A percentile compares a stretch with the other conserved stretches of the same genome.
Conservation (phyloP, 2,329 filamentous ascomycete species). For the Sclerotinia nivalis region DNA sequence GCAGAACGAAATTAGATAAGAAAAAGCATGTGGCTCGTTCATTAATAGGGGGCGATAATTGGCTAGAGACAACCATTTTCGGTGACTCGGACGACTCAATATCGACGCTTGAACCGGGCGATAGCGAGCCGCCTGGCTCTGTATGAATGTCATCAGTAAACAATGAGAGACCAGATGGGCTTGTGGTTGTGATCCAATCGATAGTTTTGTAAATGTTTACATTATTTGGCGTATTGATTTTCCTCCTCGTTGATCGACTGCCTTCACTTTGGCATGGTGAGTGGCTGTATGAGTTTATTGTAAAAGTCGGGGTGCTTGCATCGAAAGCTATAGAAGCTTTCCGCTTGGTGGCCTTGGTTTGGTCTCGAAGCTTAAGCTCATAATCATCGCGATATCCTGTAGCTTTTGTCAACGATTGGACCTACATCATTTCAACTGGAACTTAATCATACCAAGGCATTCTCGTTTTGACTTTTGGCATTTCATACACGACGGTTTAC, state of each 20-base stretch:
- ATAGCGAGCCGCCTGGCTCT: neutral
- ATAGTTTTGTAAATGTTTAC: neutral
- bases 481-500: constrained; percentile 62
- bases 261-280: neutral
- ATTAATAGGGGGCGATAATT: constrained; percentile 50
- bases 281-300: neutral
- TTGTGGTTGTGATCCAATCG: neutral
- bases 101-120: neutral
- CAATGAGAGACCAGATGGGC: neutral
- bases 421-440: neutral
- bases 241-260: neutral
- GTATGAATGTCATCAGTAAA: neutral
- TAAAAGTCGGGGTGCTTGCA: neutral
- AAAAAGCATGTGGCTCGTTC: constrained; percentile 58
- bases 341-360: neutral
- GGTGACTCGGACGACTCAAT: constrained; percentile 42
- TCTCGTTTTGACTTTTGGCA: constrained; percentile 60
- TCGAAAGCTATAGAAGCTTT: neutral
- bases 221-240: neutral
- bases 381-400: constrained; percentile 14
- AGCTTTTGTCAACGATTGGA: neutral
- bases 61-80: constrained; percentile 44
- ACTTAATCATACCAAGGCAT: constrained; percentile 56
- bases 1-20: constrained; percentile 58
- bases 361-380: constrained; percentile 7